Base-by-base conservation (phyloP, 345 rosid species). In the Populus euphratica region DNA sequence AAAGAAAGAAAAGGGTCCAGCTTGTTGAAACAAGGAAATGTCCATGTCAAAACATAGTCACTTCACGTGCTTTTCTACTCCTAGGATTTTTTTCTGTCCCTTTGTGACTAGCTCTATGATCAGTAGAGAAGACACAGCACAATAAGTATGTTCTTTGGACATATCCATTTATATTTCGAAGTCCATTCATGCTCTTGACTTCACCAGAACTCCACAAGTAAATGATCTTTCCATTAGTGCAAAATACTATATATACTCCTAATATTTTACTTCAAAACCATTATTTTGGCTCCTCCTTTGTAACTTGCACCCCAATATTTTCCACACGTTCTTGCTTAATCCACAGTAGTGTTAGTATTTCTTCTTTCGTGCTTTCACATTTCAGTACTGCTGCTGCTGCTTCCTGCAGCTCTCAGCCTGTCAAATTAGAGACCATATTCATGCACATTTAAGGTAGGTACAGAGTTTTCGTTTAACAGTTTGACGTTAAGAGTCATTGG, bases 121-220 rank as follows among this genome's bases (percentile, higher is more conserved):
- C 25, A 25, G 49, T 59, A 41, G 13, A 41, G 65, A 69, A 81
- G 76, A 54, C 65, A 43, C 33, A 14, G 20, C 59, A 17, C 69
- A 44, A 73, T 76, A 78, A 78, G 54, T 77, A 61, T 77, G 79
- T 79, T 69, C 69, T 36, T 76, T 73, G 21, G 5, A 74, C 21
- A 13, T 10, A 25, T 63, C 77, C 27, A 20, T 33, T 50, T 52
- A 54, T 35, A 10, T 47, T 76, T 68, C 64, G 21, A 78, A 65
- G 56, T 31, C 31, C 44, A 43, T 54, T 31, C 9, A 38, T 56
- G n/a, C 3, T 41, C 68, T 69, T 77, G 78, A 74, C 78, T 73
- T 62, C 80, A 67, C 39, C 39, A 72, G 68, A 64, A 13, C 59
- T 52, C 59, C 59, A 52, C 23, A 18, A 47, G 23, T 52, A 52